Conservation (phyloP, 495 filamentous ascomycete species). For the Choiromyces venosus region DNA sequence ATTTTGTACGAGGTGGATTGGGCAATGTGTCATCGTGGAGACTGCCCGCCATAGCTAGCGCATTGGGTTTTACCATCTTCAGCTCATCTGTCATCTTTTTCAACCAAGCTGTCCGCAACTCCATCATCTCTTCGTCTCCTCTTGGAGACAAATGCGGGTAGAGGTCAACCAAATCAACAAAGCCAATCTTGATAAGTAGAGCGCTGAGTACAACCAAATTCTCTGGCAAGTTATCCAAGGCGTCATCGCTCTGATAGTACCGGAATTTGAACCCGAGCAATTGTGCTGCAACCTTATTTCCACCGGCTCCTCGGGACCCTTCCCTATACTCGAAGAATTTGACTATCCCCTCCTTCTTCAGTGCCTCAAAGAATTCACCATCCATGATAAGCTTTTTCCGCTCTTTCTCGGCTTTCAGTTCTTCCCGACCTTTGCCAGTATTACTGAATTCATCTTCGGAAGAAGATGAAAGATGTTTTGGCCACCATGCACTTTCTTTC, state of each 20-base stretch:
- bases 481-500: slow-evolving; percentile 95
- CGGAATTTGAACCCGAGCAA: slow-evolving; percentile 95
- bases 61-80: slow-evolving; percentile 64
- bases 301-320: slow-evolving; percentile 58
- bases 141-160: slow-evolving; percentile 85
- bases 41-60: slow-evolving; percentile 81
- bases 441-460: slow-evolving; percentile 40
- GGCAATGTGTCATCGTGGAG: slow-evolving; percentile 75
- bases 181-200: slow-evolving; percentile 91
- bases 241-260: slow-evolving; percentile 74
- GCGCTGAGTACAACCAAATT: slow-evolving; percentile 89
- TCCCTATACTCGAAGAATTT: slow-evolving; percentile 72
- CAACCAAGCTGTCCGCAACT: slow-evolving; percentile 57
- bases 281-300: slow-evolving; percentile 87
- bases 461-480: slow-evolving; percentile 50
- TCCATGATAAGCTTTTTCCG: slow-evolving; percentile 59
- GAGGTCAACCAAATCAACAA: slow-evolving; percentile 88
- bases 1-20: slow-evolving; percentile 40
- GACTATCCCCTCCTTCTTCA: slow-evolving; percentile 65
- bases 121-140: slow-evolving; percentile 72
- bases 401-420: slow-evolving; percentile 51
- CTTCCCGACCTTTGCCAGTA: slow-evolving; percentile 45
- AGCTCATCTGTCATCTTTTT: slow-evolving; percentile 78
- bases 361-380: slow-evolving; percentile 70
- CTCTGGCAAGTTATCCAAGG: slow-evolving; percentile 64